These are phyloP conservation scores for Gentiana straminea DNA, from an alignment of 257 asterid species.

Conservation along the genomic window DNA sequence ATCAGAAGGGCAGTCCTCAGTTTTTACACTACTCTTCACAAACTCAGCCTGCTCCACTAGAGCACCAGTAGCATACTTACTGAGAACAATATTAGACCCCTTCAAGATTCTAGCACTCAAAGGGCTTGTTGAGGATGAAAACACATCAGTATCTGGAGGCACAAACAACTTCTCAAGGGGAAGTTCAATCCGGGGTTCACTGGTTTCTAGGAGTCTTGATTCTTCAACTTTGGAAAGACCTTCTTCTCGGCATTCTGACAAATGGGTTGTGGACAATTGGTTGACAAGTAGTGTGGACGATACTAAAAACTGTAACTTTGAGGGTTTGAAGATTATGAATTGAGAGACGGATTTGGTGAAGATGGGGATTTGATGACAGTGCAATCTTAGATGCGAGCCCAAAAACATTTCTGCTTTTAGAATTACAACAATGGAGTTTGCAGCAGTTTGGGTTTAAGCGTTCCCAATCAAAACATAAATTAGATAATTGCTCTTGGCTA, in stretches of 20 bases:
- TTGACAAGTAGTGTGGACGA: slow-evolving; percentile 23
- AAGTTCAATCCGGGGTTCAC: slow-evolving; percentile 21
- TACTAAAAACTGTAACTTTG: neutral
- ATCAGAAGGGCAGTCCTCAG: slow-evolving; percentile 73
- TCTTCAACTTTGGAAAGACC: slow-evolving; percentile 12
- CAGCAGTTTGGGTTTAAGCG: too few species aligned
- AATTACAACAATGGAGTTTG: too few species aligned
- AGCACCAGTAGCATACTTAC: slow-evolving; percentile 64
- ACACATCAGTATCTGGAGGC: slow-evolving; percentile 73
- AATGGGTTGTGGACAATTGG: slow-evolving; percentile 14
- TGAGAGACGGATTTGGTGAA: slow-evolving; percentile 11
- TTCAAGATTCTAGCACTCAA: slow-evolving; percentile 57
- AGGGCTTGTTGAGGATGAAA: slow-evolving; percentile 23
- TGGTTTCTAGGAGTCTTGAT: slow-evolving; percentile 13
- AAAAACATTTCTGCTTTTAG: slow-evolving; percentile 15
- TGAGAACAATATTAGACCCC: slow-evolving; percentile 86
- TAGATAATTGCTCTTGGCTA: too few species aligned
- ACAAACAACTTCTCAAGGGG: slow-evolving; percentile 59
- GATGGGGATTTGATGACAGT: slow-evolving; percentile 12
- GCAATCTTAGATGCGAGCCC: slow-evolving; percentile 17
- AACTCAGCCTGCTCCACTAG: slow-evolving; percentile 70
- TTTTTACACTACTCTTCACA: slow-evolving; percentile 76
- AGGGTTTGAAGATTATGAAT: slow-evolving; percentile 7
- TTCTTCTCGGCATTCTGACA: slow-evolving; percentile 1
- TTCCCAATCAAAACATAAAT: too few species aligned